These are phyloP conservation scores for Papiliotrema fonsecae DNA, from an alignment of 1,284 basidiomycete genomes.

Conservation along the genomic window DNA sequence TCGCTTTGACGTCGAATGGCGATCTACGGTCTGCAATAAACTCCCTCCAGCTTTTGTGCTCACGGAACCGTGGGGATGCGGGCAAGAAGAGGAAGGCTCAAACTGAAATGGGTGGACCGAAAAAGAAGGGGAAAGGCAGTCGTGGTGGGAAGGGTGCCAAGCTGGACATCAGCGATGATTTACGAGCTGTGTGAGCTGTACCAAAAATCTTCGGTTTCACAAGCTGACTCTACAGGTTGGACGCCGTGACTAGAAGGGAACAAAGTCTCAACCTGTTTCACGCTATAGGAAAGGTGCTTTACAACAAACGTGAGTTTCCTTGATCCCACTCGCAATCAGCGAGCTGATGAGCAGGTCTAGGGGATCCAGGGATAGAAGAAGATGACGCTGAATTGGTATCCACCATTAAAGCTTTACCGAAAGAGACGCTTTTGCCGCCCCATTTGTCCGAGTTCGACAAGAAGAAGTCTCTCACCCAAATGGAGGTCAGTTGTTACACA, in stretches of 20 bases:
- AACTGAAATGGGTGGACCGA: conserved; percentile 16
- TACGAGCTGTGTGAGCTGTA: conserved; percentile 44
- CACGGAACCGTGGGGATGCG: conserved; percentile 4
- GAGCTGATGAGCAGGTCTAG: conserved; percentile 26
- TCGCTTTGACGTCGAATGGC: conserved; percentile 75
- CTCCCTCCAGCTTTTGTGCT: conserved; percentile 71
- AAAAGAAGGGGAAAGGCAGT: conserved; percentile 34
- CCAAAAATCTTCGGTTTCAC: background rate
- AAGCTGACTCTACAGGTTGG: conserved; percentile 48
- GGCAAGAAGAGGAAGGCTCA: conserved; percentile 17
- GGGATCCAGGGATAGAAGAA: conserved; percentile 32
- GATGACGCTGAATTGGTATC: conserved; percentile 32
- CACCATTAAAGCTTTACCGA: conserved; percentile 36
- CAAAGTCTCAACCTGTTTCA: conserved; percentile 86
- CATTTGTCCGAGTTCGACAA: conserved; percentile 61
- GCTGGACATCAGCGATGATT: conserved; percentile 40
- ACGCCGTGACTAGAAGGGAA: conserved; percentile 73
- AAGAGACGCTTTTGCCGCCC: conserved; percentile 54
- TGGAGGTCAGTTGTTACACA: conserved; percentile 58
- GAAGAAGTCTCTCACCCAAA: conserved; percentile 69
- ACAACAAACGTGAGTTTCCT: conserved; percentile 89
- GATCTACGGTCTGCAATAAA: conserved; percentile 91
- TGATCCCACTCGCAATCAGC: background rate
- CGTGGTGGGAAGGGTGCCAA: conserved; percentile 42
- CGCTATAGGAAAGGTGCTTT: conserved; percentile 85